Percentiles rank a stretch among this genome's conserved stretches.
Conservation (phyloP, 73 alveolate species). For the Urostyla sp. region DNA sequence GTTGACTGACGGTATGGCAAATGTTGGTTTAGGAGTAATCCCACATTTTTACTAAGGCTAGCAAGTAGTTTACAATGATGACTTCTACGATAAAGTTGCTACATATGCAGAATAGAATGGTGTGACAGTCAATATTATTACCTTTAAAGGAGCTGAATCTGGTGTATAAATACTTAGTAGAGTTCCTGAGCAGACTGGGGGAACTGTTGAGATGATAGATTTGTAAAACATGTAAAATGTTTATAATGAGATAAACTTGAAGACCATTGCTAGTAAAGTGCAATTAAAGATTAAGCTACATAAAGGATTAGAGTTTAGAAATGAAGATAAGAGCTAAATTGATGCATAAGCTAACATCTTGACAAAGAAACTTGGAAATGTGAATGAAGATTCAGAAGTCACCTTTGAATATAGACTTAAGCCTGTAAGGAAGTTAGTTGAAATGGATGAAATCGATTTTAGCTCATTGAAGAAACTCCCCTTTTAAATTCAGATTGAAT, state of each 20-base stretch:
- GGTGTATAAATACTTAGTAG: conserved; percentile 71
- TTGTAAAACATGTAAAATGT: conserved; percentile 79
- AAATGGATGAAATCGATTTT: conserved; percentile 56
- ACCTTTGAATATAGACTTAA: conserved; percentile 90
- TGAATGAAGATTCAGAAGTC: conserved; percentile 74
- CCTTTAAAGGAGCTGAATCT: conserved; percentile 88
- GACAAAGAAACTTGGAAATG: conserved; percentile 84
- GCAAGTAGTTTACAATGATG: conserved; percentile 14
- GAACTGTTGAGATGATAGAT: conserved; percentile 83
- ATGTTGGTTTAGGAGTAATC: conserved; percentile 83
- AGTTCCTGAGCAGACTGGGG: conserved; percentile 89
- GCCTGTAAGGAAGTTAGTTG: conserved; percentile 64
- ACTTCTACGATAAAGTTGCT: conserved; percentile 80
- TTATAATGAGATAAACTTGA: conserved; percentile 80
- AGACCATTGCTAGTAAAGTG: conserved; percentile 87
- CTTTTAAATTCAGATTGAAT: conserved; percentile 79
- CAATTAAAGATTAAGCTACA: conserved; percentile 75
- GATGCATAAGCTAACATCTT: conserved; percentile 57
- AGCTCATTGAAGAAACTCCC: conserved; percentile 71
- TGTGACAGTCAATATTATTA: conserved; percentile 74
- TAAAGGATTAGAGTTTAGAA: conserved; percentile 83
- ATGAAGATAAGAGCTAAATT: conserved; percentile 71
- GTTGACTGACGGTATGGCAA: conserved; percentile 93
- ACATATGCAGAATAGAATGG: conserved; percentile 83
- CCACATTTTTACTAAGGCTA: no score